Evolutionary conservation across 108 stramenopile genomes (phyloP).

Genomic region (Skeletonema menzelii): DNA sequence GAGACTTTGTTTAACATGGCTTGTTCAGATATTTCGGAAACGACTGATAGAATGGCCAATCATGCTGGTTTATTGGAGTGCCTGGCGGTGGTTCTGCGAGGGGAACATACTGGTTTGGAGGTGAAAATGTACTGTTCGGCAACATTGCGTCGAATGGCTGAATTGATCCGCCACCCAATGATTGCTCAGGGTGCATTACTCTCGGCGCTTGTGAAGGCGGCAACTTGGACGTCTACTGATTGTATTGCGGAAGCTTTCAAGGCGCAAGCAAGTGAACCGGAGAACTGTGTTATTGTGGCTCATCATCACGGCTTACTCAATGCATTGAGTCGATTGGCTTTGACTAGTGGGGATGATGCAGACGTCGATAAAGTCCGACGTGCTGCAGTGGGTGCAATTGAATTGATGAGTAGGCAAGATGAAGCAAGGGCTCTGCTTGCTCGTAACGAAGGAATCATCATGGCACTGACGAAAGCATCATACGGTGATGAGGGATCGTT

Average conservation of each 20-base stretch:
- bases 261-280: constrained; percentile 30
- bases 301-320: constrained; percentile 59
- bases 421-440: constrained; percentile 40
- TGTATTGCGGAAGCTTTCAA: constrained; percentile 55
- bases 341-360: constrained; percentile 31
- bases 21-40: constrained; percentile 54
- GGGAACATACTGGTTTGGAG: constrained; percentile 43
- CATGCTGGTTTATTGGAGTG: constrained; percentile 73
- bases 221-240: constrained; percentile 51
- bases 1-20: constrained; percentile 64
- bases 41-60: constrained; percentile 67
- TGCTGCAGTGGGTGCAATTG: constrained; percentile 45
- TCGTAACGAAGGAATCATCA: constrained; percentile 59
- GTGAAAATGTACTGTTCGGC: constrained; percentile 61
- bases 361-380: constrained; percentile 46
- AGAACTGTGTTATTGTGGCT: constrained; percentile 51
- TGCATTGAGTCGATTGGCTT: constrained; percentile 44
- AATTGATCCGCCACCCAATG: constrained; percentile 54
- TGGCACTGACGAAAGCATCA: constrained; percentile 56
- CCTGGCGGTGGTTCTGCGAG: constrained; percentile 51
- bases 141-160: constrained; percentile 58
- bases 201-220: constrained; percentile 54
- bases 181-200: constrained; percentile 53
- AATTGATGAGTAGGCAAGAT: constrained; percentile 50
- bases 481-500: constrained; percentile 31